Percentiles rank a stretch among this genome's conserved stretches.
Evolutionary conservation across 495 filamentous ascomycete species (phyloP).

Genomic region (Hamigera avellanea): DNA sequence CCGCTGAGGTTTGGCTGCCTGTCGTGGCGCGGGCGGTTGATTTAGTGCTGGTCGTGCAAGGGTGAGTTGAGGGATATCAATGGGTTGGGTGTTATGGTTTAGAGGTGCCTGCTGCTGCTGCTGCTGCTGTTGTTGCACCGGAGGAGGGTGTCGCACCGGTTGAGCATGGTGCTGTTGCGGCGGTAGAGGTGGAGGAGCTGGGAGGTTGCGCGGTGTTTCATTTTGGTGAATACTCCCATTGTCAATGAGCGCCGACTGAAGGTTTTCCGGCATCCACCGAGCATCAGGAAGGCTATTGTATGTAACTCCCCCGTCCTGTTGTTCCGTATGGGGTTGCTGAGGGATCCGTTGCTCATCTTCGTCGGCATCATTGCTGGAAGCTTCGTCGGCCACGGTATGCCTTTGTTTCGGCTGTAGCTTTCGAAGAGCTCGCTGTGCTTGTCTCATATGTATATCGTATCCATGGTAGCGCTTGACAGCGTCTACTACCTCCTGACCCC

Average conservation of each 20-base stretch:
- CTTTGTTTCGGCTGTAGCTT: constrained; percentile 24
- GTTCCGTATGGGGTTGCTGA: constrained; percentile 6
- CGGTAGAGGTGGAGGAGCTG: constrained; percentile 5
- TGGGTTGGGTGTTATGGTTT: constrained; percentile 10
- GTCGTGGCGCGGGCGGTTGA: constrained; percentile 11
- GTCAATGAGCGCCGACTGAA: constrained; percentile 18
- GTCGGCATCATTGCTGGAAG: constrained; percentile 10
- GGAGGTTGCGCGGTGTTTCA: constrained; percentile 12
- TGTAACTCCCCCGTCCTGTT: constrained; percentile 10
- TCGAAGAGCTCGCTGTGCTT: constrained; percentile 33
- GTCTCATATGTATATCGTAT: constrained; percentile 35
- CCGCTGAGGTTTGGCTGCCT: constrained; percentile 12
- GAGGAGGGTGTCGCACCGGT: constrained; percentile 10
- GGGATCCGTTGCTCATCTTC: constrained; percentile 6
- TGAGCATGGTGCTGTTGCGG: constrained; percentile 12
- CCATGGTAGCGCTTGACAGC: constrained; percentile 36
- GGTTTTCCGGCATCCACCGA: constrained; percentile 24
- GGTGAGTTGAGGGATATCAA: constrained; percentile 12
- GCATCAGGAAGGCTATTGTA: constrained; percentile 20
- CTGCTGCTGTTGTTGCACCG: constrained; percentile 11
- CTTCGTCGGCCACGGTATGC: constrained; percentile 13
- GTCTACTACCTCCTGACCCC: constrained; percentile 29
- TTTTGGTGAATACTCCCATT: constrained; percentile 14
- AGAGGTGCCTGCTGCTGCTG: constrained; percentile 12
- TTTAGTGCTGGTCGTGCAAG: constrained; percentile 11